phyloP scores from a whole-genome alignment of 495 filamentous ascomycete genomes.

The Penicillium riverlandense region DNA sequence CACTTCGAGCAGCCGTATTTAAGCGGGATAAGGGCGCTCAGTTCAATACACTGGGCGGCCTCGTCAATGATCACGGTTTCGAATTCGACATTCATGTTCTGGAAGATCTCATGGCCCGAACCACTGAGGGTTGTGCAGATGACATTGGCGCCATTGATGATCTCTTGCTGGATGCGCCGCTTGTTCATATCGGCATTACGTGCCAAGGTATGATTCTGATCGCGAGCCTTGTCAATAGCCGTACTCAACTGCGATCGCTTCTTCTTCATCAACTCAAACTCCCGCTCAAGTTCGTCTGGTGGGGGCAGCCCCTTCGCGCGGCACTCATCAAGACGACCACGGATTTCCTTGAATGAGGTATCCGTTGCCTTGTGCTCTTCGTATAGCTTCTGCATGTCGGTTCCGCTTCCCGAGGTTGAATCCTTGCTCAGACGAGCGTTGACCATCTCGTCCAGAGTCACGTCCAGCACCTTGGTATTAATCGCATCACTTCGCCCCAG shows the following conservation, averaged over 20 bases:
- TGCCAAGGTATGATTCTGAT: slow-evolving; percentile 66
- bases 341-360: slow-evolving; percentile 56
- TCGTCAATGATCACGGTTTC: slow-evolving; percentile 98
- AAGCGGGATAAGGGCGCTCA: slow-evolving; percentile 91
- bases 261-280: slow-evolving; percentile 69
- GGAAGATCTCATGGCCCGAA: slow-evolving; percentile 96
- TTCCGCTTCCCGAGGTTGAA: slow-evolving; percentile 26
- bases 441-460: slow-evolving; percentile 90
- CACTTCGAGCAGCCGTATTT: slow-evolving; percentile 98
- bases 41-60: slow-evolving; percentile 94
- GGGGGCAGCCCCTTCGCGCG: slow-evolving; percentile 53
- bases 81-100: slow-evolving; percentile 87
- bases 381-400: slow-evolving; percentile 69
- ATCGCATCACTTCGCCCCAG: slow-evolving; percentile 92
- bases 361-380: slow-evolving; percentile 74
- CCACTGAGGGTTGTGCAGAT: slow-evolving; percentile 94
- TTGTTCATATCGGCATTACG: slow-evolving; percentile 82
- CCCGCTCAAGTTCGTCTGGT: slow-evolving; percentile 58
- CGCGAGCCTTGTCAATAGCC: slow-evolving; percentile 77
- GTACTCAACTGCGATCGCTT: slow-evolving; percentile 68
- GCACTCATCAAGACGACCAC: slow-evolving; percentile 63
- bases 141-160: slow-evolving; percentile 83
- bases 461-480: slow-evolving; percentile 80
- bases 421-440: slow-evolving; percentile 54
- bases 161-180: slow-evolving; percentile 78